A percentile compares a stretch with the other conserved stretches of the same genome.
Conservation (phyloP, 2,329 filamentous ascomycete genomes). For the Macrophomina pseudophaseolina region DNA sequence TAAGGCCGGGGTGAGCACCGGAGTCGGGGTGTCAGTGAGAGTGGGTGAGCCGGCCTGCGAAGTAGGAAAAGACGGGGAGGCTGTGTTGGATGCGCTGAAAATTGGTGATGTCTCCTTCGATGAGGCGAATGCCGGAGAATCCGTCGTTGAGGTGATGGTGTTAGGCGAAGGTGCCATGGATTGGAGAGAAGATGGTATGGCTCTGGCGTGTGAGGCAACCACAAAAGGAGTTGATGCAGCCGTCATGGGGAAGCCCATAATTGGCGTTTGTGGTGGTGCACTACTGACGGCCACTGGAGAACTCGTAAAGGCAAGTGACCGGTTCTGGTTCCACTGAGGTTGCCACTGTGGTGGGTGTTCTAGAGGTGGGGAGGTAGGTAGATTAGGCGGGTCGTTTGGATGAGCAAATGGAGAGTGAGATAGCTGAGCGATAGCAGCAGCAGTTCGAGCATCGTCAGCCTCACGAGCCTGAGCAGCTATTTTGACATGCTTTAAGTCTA, state of each 20-base stretch:
- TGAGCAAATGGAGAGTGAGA: not conserved
- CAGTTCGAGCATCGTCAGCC: not conserved
- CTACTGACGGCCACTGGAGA: not conserved
- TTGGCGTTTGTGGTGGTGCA: not conserved
- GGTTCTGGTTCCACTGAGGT: not conserved
- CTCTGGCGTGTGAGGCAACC: not conserved
- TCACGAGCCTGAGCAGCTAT: not conserved
- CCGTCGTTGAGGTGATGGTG: not conserved
- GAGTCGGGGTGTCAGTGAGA: not conserved
- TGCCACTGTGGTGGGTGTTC: not conserved
- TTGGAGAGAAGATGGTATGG: not conserved
- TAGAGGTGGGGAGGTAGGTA: not conserved
- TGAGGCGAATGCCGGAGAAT: not conserved
- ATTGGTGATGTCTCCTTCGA: conserved; percentile 2
- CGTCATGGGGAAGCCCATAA: not conserved
- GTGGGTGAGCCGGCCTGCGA: not conserved
- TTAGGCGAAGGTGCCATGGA: not conserved
- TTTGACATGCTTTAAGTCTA: not conserved
- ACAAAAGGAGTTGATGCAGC: not conserved
- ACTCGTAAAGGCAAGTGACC: not conserved
- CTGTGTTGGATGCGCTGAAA: not conserved
- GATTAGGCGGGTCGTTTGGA: not conserved
- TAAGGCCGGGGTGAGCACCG: not conserved
- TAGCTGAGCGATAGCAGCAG: conserved; percentile 1
- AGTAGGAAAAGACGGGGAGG: not conserved